These are phyloP conservation scores for Davidsoniella virescens DNA, from an alignment of 2,329 filamentous ascomycete species.

Conservation along the genomic window DNA sequence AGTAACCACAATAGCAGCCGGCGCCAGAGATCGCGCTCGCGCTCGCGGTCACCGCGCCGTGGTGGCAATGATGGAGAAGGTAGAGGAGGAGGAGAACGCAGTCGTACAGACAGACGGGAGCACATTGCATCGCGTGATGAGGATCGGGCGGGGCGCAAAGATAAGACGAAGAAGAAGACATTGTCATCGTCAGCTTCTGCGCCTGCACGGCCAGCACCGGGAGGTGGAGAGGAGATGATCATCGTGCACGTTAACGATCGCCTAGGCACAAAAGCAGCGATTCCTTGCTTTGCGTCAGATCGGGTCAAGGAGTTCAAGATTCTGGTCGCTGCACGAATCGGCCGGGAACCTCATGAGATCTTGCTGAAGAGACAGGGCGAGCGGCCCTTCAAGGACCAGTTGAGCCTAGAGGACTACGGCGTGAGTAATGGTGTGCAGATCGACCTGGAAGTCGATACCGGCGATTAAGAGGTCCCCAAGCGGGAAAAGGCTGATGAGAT, in stretches of 20 bases:
- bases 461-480: conserved; percentile 28
- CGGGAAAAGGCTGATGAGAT: background rate
- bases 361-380: conserved; percentile 84
- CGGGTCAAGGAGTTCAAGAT: conserved; percentile 77
- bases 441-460: conserved; percentile 45
- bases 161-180: conserved; percentile 22
- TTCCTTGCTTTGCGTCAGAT: conserved; percentile 76
- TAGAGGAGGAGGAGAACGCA: background rate
- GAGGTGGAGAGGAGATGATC: conserved; percentile 60
- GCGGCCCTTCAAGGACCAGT: conserved; percentile 79
- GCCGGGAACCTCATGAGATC: conserved; percentile 79
- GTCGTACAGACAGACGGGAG: background rate
- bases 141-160: conserved; percentile 19
- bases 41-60: conserved; percentile 3
- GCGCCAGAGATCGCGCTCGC: conserved; percentile 14
- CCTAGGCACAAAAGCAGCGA: conserved; percentile 87
- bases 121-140: conserved; percentile 15
- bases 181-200: conserved; percentile 17
- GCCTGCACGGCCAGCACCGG: conserved; percentile 14
- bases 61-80: background rate
- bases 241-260: conserved; percentile 87
- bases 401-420: conserved; percentile 84
- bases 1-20: background rate
- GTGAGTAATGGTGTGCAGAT: conserved; percentile 73
- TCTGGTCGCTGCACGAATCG: conserved; percentile 78